phyloP scores from a whole-genome alignment of 805 yeast species.

The Candida dajiaensis region DNA sequence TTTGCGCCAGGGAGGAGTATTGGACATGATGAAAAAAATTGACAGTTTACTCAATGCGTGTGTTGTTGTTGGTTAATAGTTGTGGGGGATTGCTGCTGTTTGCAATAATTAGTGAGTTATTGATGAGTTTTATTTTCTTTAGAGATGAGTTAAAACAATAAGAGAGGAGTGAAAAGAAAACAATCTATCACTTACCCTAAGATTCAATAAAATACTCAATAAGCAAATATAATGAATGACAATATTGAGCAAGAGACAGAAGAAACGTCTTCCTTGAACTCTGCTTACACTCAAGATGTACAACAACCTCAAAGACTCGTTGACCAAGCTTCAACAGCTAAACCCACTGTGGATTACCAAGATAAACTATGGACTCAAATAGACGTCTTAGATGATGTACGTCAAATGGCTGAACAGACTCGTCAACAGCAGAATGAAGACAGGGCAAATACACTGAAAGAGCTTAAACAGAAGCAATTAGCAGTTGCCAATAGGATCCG shows the following conservation, averaged over 20 bases:
- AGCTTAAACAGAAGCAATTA: constrained; percentile 6
- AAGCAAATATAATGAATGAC: background rate
- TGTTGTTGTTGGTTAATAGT: too few species aligned
- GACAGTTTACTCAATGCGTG: too few species aligned
- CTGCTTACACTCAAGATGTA: background rate
- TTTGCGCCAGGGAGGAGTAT: constrained; percentile 62
- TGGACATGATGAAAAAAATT: background rate
- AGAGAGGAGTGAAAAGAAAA: too few species aligned
- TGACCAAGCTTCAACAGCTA: constrained; percentile 49
- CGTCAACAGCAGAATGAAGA: background rate
- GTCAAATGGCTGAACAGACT: constrained; percentile 25
- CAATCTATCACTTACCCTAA: background rate
- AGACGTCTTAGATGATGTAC: constrained; percentile 78
- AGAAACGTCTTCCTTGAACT: background rate
- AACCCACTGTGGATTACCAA: constrained; percentile 59
- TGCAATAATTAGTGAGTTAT: too few species aligned
- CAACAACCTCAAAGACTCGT: constrained; percentile 12
- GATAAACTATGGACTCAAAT: constrained; percentile 85
- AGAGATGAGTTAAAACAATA: too few species aligned
- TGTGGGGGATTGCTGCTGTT: too few species aligned
- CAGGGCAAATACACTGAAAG: constrained; percentile 5
- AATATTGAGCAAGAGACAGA: background rate
- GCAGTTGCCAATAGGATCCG: background rate
- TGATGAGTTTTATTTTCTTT: too few species aligned
- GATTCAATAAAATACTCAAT: background rate